Evolutionary conservation across 768 basidiomycete genomes (phyloP).

Genomic region (Asterophora parasitica): DNA sequence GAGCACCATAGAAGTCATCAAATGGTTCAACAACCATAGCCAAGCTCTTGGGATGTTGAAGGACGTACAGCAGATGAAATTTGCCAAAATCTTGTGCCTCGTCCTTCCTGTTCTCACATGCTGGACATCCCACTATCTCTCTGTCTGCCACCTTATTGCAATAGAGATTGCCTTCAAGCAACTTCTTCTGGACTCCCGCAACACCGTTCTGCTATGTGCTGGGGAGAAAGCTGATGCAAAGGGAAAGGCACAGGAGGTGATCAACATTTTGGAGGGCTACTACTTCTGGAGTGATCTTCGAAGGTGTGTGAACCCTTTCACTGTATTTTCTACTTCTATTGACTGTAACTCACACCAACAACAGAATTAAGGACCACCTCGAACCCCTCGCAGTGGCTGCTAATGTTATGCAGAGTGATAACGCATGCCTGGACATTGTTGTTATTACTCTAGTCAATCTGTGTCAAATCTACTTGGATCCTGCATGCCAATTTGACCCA

Average conservation of each 20-base stretch:
- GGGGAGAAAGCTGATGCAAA: constrained; percentile 3
- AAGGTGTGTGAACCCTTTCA: constrained; percentile 9
- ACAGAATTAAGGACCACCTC: constrained; percentile 6
- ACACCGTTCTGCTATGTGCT: constrained; percentile 2
- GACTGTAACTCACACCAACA: not conserved
- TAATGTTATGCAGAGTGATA: constrained; percentile 6
- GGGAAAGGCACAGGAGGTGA: not conserved
- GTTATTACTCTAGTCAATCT: constrained; percentile 7
- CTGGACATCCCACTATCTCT: not conserved
- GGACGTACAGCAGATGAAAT: not conserved
- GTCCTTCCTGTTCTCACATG: constrained; percentile 1
- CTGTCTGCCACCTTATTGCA: constrained; percentile 8
- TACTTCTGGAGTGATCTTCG: constrained; percentile 10
- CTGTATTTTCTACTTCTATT: not conserved
- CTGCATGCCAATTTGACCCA: constrained; percentile 1
- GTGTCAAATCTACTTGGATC: constrained; percentile 2
- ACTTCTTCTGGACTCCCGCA: not conserved
- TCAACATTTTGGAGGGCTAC: constrained; percentile 1
- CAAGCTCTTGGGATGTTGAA: constrained; percentile 5
- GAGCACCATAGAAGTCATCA: constrained; percentile 4
- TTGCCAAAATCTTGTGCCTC: not conserved
- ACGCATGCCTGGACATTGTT: constrained; percentile 1
- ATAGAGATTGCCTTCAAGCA: constrained; percentile 7
- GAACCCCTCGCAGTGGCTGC: constrained; percentile 4
- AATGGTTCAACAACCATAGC: constrained; percentile 11